Evolutionary conservation across 2,329 filamentous ascomycete species (phyloP).

Genomic region (Stenocarpella maydis): DNA sequence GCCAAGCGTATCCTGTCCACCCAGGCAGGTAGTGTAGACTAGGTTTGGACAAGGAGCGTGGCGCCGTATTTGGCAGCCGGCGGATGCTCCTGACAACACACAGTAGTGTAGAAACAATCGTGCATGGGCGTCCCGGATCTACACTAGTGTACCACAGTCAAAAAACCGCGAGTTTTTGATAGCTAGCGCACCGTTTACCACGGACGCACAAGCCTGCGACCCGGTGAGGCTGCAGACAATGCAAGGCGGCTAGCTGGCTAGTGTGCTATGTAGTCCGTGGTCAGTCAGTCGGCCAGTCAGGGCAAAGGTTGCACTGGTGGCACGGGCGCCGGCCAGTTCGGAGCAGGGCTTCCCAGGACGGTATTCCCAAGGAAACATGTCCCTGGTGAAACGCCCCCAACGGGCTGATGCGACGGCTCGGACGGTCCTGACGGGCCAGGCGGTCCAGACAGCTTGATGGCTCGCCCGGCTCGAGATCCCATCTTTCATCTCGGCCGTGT

Average conservation of each 20-base stretch:
- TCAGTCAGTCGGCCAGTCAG: background rate
- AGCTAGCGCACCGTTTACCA: background rate
- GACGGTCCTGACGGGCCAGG: background rate
- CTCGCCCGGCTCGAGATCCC: background rate
- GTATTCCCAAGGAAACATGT: constrained; percentile 3
- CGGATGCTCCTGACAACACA: background rate
- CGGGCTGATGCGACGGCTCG: constrained; percentile 13
- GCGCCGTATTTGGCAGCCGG: background rate
- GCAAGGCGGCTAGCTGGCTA: background rate
- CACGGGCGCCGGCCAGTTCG: constrained; percentile 14
- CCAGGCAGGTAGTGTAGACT: no score
- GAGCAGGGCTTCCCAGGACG: constrained; percentile 7
- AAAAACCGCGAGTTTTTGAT: background rate
- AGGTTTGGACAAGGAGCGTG: background rate
- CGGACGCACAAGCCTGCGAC: constrained; percentile 3
- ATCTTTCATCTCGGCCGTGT: constrained; percentile 1
- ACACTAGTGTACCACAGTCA: background rate
- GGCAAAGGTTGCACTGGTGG: background rate
- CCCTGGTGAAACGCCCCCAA: constrained; percentile 13
- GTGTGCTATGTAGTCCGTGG: background rate
- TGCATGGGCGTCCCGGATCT: background rate
- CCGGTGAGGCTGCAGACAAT: background rate
- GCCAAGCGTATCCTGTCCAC: no score
- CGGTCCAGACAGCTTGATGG: background rate
- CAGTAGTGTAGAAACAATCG: background rate